Evolutionary conservation across 2,329 filamentous ascomycete genomes (phyloP).

Genomic region (Rhinocladiella similis): DNA sequence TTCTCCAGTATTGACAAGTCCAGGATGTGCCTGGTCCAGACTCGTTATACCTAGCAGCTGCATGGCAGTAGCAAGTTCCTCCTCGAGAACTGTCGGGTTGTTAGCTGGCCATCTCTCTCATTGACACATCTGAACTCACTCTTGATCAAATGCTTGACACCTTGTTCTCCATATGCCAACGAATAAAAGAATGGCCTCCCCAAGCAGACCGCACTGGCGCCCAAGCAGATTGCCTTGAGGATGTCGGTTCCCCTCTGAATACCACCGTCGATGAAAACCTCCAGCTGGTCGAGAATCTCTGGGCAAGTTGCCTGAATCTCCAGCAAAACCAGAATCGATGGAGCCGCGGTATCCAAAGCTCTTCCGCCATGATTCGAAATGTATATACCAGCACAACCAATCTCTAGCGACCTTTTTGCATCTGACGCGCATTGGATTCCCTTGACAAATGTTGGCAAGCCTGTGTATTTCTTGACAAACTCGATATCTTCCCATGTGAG

Average conservation of each 20-base stretch:
- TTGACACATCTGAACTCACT: slow-evolving; percentile 63
- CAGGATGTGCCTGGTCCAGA: slow-evolving; percentile 60
- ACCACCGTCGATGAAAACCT: slow-evolving; percentile 56
- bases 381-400: slow-evolving; percentile 55
- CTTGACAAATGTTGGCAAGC: slow-evolving; percentile 57
- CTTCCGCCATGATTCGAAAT: slow-evolving; percentile 61
- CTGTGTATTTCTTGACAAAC: slow-evolving; percentile 52
- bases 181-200: slow-evolving; percentile 55
- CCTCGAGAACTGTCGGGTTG: slow-evolving; percentile 46
- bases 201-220: slow-evolving; percentile 56
- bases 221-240: slow-evolving; percentile 55
- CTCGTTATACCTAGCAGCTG: slow-evolving; percentile 63
- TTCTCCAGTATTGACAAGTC: slow-evolving; percentile 55
- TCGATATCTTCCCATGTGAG: slow-evolving; percentile 55
- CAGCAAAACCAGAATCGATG: slow-evolving; percentile 60
- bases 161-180: slow-evolving; percentile 54
- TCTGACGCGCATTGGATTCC: slow-evolving; percentile 59
- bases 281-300: slow-evolving; percentile 40
- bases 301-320: slow-evolving; percentile 59
- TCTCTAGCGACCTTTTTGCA: slow-evolving; percentile 50
- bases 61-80: slow-evolving; percentile 68
- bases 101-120: slow-evolving; percentile 37
- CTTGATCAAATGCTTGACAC: slow-evolving; percentile 49
- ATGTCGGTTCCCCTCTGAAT: slow-evolving; percentile 56
- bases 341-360: slow-evolving; percentile 45